These are phyloP conservation scores for Aspergillus felis DNA, from an alignment of 2,329 filamentous ascomycete genomes.

Conservation along the genomic window DNA sequence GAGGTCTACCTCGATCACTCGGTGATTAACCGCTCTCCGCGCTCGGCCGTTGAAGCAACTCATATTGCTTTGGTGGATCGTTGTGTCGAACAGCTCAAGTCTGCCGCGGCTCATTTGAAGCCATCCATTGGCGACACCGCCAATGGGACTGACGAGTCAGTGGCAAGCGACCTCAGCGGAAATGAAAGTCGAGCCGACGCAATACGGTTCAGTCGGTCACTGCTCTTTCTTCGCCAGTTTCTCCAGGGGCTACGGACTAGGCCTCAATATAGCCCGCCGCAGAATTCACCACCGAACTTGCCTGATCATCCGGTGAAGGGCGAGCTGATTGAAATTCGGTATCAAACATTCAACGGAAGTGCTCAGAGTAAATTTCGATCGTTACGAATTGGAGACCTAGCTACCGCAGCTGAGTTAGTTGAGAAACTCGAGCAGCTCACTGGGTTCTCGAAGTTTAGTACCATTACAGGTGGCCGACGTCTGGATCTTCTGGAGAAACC, in stretches of 20 bases:
- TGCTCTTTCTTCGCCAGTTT: slow-evolving; percentile 66
- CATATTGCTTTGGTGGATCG: slow-evolving; percentile 70
- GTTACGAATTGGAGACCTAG: slow-evolving; percentile 64
- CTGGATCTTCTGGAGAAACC: slow-evolving; percentile 59
- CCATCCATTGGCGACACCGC: slow-evolving; percentile 39
- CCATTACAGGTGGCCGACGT: slow-evolving; percentile 67
- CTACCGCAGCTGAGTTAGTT: slow-evolving; percentile 67
- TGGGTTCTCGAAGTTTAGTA: slow-evolving; percentile 70
- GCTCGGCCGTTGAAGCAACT: slow-evolving; percentile 49
- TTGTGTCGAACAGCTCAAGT: slow-evolving; percentile 66
- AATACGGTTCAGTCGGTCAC: slow-evolving; percentile 63
- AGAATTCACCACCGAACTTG: slow-evolving; percentile 58
- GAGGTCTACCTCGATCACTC: slow-evolving; percentile 63
- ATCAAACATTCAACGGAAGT: slow-evolving; percentile 67
- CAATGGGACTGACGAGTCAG: slow-evolving; percentile 50
- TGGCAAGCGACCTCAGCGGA: slow-evolving; percentile 50
- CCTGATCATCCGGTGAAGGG: slow-evolving; percentile 55
- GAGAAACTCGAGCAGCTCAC: slow-evolving; percentile 65
- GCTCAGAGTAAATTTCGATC: slow-evolving; percentile 57
- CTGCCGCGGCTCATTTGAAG: slow-evolving; percentile 58
- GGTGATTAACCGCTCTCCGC: slow-evolving; percentile 39
- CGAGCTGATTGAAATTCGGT: slow-evolving; percentile 63
- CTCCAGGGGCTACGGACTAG: slow-evolving; percentile 51
- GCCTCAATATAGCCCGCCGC: slow-evolving; percentile 58
- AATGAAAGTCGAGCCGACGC: slow-evolving; percentile 53